These are phyloP conservation scores for Aspergillus tamarii DNA, from an alignment of 2,329 filamentous ascomycete species.

Conservation along the genomic window DNA sequence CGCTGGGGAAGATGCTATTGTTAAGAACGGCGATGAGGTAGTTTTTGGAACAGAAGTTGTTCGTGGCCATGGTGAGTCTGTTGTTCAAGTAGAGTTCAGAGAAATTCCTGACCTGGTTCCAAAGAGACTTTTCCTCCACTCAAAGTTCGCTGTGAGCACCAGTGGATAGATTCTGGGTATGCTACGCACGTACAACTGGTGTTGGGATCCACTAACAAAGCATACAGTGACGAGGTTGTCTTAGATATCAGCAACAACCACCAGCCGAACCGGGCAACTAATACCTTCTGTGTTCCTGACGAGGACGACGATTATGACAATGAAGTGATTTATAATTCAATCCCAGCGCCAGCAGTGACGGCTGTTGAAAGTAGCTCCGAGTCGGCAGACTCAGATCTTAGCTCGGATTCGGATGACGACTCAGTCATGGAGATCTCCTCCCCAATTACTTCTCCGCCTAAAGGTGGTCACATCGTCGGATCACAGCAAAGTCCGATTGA, in stretches of 20 bases:
- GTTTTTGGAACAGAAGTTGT: constrained; percentile 55
- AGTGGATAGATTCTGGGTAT: constrained; percentile 33
- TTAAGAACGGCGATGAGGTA: constrained; percentile 43
- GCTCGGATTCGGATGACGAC: constrained; percentile 24
- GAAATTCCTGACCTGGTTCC: not conserved
- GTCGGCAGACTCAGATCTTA: constrained; percentile 14
- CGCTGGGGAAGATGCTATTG: constrained; percentile 39
- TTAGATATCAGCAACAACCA: not conserved
- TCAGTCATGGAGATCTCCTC: constrained; percentile 27
- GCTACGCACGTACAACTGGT: not conserved
- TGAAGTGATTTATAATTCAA: constrained; percentile 18
- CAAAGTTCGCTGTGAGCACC: constrained; percentile 32
- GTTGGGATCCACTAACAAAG: constrained; percentile 14
- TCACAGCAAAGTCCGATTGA: constrained; percentile 21
- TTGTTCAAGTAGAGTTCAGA: not conserved
- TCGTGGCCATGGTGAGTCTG: constrained; percentile 48
- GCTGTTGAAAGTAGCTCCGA: constrained; percentile 13
- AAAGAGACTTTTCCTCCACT: constrained; percentile 39
- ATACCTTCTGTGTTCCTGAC: constrained; percentile 47
- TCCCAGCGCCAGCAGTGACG: constrained; percentile 7
- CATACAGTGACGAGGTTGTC: constrained; percentile 11
- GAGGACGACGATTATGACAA: constrained; percentile 41
- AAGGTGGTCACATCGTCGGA: constrained; percentile 13
- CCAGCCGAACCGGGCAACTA: constrained; percentile 26
- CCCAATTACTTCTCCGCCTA: constrained; percentile 27